Conservation (phyloP, 768 basidiomycete genomes). For the Tubosaeta brunneosetosa region DNA sequence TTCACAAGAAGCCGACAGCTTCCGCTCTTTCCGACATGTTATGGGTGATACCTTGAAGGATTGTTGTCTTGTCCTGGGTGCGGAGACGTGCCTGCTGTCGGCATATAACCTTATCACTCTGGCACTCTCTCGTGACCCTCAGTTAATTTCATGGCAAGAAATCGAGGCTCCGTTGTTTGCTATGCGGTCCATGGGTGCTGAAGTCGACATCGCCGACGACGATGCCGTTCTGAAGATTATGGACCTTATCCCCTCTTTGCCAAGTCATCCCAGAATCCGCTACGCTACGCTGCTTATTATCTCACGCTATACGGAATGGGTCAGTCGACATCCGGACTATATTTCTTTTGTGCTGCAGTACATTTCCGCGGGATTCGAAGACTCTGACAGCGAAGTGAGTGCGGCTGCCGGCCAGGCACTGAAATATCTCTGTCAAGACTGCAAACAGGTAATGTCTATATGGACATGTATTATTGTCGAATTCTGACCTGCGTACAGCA, state of each 20-base stretch:
- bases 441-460: conserved; percentile 59
- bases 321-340: conserved; percentile 82
- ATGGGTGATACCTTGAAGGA: conserved; percentile 99
- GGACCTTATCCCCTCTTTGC: conserved; percentile 87
- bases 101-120: conserved; percentile 76
- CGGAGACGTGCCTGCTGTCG: conserved; percentile 75
- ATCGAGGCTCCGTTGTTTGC: conserved; percentile 97
- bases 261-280: conserved; percentile 84
- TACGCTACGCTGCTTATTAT: conserved; percentile 95
- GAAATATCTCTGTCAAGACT: conserved; percentile 96
- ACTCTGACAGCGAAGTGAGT: conserved; percentile 72
- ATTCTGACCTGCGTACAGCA: conserved; percentile 46
- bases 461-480: conserved; percentile 5
- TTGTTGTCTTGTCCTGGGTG: conserved; percentile 90
- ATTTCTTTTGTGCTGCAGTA: conserved; percentile 84
- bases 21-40: conserved; percentile 91
- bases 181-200: conserved; percentile 96
- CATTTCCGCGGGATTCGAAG: conserved; percentile 88
- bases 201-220: conserved; percentile 79
- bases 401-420: conserved; percentile 95
- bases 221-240: conserved; percentile 93
- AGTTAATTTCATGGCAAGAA: conserved; percentile 82
- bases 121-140: conserved; percentile 60
- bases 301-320: conserved; percentile 96
- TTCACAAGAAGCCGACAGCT: conserved; percentile 88